phyloP scores from a whole-genome alignment of 805 yeast genomes.

The Saccharomycopsis sp. region DNA sequence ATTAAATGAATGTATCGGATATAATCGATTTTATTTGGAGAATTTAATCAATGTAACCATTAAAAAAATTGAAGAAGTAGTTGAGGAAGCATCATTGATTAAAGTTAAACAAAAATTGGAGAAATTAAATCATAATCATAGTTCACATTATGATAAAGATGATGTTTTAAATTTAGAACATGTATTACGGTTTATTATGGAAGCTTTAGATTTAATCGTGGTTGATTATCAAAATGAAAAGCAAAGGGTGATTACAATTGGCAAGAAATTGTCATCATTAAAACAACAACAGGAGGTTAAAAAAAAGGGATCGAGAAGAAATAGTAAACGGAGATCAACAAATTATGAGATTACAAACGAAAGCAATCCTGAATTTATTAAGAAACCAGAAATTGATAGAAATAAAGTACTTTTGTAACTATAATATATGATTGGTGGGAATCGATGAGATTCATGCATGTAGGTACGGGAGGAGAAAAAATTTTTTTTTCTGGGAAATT shows the following conservation, averaged over 20 bases:
- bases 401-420: too few relatives aligned
- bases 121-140: neutral
- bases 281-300: too few relatives aligned
- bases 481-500: too few relatives aligned
- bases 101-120: neutral
- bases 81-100: neutral
- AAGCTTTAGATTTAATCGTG: slow-evolving; percentile 1
- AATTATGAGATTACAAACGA: too few relatives aligned
- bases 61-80: neutral
- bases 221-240: neutral
- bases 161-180: neutral
- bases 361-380: too few relatives aligned
- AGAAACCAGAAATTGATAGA: too few relatives aligned
- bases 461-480: too few relatives aligned
- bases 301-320: too few relatives aligned
- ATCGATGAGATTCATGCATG: too few relatives aligned
- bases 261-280: too few relatives aligned
- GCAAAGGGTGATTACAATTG: neutral
- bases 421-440: too few relatives aligned
- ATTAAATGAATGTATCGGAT: neutral
- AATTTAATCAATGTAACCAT: neutral
- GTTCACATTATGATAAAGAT: neutral
- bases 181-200: neutral
- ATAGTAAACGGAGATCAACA: too few relatives aligned
- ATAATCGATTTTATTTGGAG: neutral